Base-by-base conservation (phyloP, 805 yeast species). In the Candida sakaeoensis region DNA sequence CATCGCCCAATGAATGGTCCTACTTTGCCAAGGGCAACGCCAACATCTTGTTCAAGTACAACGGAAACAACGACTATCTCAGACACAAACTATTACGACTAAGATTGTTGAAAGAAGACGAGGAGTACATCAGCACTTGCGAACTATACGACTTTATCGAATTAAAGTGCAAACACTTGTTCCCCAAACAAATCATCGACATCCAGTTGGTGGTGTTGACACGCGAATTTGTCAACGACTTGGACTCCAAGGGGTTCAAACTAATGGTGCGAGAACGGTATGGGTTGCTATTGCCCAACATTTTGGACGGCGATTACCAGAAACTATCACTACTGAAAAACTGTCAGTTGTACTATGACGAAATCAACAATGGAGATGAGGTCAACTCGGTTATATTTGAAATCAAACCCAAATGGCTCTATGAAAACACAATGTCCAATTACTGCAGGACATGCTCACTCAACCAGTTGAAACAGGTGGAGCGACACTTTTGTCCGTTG, bases 321-420 rank as follows among this genome's bases (percentile, higher is more conserved):
- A 50, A 57, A 25, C 14, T 41, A 14, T 15, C 25, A 14, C 50
- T 61, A 13, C 65, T 67, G 22, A 70, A 69, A 25, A 59, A 67
- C 42, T 65, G 62, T 44, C 65, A 61, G 12, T 48, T 71, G 7
- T 54, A 54, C 33, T 44, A 45, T 31, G 39, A 33, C 15, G 16
- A 26, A 1, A 28, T 15, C 7, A 12, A 13, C n/a, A 13, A 28
- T 28, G 5, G 32, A 13, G 12, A 34, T 6, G 8, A 25, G 5
- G 23, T 33, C 10, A 15, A 22, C 22, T 52, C 58, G 5, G 48
- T 57, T 1, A 59, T 66, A 2, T 51, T 75, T 10, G 82, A 79
- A 46, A 62, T 79, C 48, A 79, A 79, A 51, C 85, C 85, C 1
- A 79, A 79, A 54, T 79, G 85, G 85, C 61, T 80, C 10, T 52